Evolutionary conservation across 768 basidiomycete genomes (phyloP), one percentile per base, ranked within the genome.

Genomic region (Daedalea quercina): DNA sequence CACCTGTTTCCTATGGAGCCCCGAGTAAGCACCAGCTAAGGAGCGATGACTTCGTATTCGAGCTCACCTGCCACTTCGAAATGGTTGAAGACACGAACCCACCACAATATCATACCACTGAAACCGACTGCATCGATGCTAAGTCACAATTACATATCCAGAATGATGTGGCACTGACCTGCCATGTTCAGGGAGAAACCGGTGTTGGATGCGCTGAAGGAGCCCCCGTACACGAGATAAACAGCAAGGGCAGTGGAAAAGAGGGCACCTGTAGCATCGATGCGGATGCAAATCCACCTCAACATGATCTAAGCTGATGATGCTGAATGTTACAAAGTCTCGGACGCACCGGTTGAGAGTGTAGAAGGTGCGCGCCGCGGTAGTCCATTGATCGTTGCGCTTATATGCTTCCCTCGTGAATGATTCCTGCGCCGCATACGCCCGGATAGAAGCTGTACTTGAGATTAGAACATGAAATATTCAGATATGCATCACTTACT

Each of bases 91-190:
- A 66, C 54, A 4, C 76, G 64, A 20, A 79, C 68, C 73, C 74
- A 76, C 69, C 70, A 78, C 44, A 87, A 61, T 28, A 87, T 81
- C 66, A 78, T 62, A 17, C 70, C 65, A 49, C 79, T 81, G 64
- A 87, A 85, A 8, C 71, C 73, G 20, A 85, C 78, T 71, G 43
- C 24, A 24, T 4, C 20, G 25, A 17, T 23, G n/a, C 19, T 28
- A 20, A 37, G 15, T n/a, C 6, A 20, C 2, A 23, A 26, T 46
- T 3, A 3, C 35, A 9, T 26, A 1, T 33, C 33, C 1, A 13
- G 44, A 41, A 15, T 47, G 17, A 4, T 3, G 6, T 17, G 6
- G 23, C 12, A 3, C 8, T 15, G 26, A 74, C 73, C 68, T 34
- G 75, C 75, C 72, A 75, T 71, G 49, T 67, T 72, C 51, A 73